phyloP scores from a whole-genome alignment of 495 filamentous ascomycete genomes.

The Glarea lozoyensis region DNA sequence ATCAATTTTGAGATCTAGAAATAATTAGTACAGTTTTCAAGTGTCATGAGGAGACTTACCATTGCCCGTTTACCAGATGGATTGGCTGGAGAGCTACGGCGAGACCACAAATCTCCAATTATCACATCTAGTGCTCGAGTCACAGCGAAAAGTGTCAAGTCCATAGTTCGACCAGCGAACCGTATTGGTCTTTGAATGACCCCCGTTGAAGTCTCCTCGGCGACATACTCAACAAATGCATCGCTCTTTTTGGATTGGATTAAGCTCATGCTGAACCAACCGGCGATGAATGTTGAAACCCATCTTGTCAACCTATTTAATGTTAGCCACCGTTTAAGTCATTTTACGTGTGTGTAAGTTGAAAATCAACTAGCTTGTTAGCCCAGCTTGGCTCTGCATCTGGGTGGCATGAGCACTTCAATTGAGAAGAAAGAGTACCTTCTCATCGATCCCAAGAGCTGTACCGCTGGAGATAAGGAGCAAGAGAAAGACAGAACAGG shows the following conservation, averaged over 20 bases:
- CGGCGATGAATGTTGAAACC: slow-evolving; percentile 40
- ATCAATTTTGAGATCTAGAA: slow-evolving; percentile 36
- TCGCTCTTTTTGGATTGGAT: slow-evolving; percentile 36
- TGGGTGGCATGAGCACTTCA: too few species aligned
- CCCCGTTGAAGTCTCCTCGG: slow-evolving; percentile 15
- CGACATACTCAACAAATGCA: slow-evolving; percentile 27
- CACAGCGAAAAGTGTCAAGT: slow-evolving; percentile 75
- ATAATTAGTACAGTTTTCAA: background rate
- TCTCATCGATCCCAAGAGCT: too few species aligned
- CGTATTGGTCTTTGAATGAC: slow-evolving; percentile 25
- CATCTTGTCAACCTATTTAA: slow-evolving; percentile 26
- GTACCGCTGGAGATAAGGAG: too few species aligned
- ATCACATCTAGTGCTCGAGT: slow-evolving; percentile 68
- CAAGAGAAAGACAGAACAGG: too few species aligned
- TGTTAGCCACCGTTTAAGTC: too few species aligned
- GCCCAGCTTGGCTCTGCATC: too few species aligned
- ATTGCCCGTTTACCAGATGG: slow-evolving; percentile 38
- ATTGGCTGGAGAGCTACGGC: slow-evolving; percentile 27
- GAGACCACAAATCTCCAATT: slow-evolving; percentile 56
- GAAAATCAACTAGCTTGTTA: too few species aligned
- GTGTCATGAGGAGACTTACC: slow-evolving; percentile 15
- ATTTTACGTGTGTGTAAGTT: too few species aligned
- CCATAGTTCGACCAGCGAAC: slow-evolving; percentile 70
- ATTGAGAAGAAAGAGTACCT: too few species aligned
- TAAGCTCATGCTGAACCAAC: slow-evolving; percentile 38